These are phyloP conservation scores for Tylopilus sp. DNA, from an alignment of 768 basidiomycete genomes.

Conservation along the genomic window DNA sequence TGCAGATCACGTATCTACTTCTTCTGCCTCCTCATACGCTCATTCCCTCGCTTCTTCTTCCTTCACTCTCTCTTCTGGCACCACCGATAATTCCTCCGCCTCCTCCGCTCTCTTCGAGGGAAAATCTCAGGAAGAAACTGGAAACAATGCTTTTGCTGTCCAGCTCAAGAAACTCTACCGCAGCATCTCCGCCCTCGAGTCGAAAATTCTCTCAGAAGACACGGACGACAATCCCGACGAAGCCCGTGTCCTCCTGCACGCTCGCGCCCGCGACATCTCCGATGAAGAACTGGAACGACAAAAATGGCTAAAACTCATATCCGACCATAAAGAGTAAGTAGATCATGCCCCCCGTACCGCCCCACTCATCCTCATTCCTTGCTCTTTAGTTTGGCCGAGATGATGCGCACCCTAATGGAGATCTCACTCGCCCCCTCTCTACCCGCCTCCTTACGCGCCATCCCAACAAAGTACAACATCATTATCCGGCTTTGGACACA, in stretches of 20 bases:
- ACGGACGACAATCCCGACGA: constrained; percentile 49
- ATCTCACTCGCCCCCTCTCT: constrained; percentile 84
- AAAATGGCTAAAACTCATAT: constrained; percentile 68
- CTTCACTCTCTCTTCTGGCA: constrained; percentile 70
- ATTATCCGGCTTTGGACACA: constrained; percentile 91
- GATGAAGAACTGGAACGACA: constrained; percentile 68
- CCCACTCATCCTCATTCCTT: background rate
- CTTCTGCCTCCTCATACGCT: constrained; percentile 72
- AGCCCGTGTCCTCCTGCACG: constrained; percentile 34
- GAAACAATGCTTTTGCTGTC: constrained; percentile 64
- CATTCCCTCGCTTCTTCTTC: constrained; percentile 63
- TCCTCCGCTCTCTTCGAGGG: constrained; percentile 69
- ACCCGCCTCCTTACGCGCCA: constrained; percentile 83
- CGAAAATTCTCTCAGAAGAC: constrained; percentile 63
- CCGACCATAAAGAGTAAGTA: constrained; percentile 83
- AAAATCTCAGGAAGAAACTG: constrained; percentile 47
- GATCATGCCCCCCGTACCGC: background rate
- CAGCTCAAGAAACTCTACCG: constrained; percentile 85
- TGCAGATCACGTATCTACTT: constrained; percentile 69
- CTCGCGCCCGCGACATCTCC: constrained; percentile 28
- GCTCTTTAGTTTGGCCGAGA: constrained; percentile 75
- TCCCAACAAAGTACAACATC: constrained; percentile 94
- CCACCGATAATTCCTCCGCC: constrained; percentile 71
- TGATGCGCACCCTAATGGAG: constrained; percentile 83
- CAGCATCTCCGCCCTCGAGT: constrained; percentile 75